Percentiles rank a stretch among this genome's conserved stretches.
phyloP scores from a whole-genome alignment of 768 basidiomycete genomes.

The Xerocomellus chrysenteron region DNA sequence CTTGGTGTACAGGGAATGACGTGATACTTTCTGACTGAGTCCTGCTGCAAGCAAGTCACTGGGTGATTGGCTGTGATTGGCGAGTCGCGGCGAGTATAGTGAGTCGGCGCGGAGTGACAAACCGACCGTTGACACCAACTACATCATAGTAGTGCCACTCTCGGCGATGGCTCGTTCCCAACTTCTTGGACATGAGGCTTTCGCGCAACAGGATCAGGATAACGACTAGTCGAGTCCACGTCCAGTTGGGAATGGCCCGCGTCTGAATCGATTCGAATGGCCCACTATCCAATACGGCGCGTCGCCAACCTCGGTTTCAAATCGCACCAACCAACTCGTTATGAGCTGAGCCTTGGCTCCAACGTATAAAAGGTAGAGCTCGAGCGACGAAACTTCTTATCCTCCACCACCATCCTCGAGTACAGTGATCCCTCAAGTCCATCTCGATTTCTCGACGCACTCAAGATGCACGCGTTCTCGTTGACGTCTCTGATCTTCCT shows the following conservation, averaged over 20 bases:
- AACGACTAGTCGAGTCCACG: not conserved
- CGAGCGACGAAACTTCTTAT: not conserved
- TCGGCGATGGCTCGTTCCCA: not conserved
- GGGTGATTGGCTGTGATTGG: too few species aligned
- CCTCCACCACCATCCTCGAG: not conserved
- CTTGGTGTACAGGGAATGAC: too few species aligned
- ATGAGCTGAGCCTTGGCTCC: not conserved
- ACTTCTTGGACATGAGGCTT: not conserved
- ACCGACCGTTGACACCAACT: not conserved
- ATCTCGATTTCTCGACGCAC: slow-evolving; percentile 5
- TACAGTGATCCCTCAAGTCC: slow-evolving; percentile 17
- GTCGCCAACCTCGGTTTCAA: slow-evolving; percentile 3
- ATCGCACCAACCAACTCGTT: not conserved
- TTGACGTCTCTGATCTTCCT: slow-evolving; percentile 11
- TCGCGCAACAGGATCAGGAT: not conserved
- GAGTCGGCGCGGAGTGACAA: slow-evolving; percentile 8
- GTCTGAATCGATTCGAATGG: not conserved
- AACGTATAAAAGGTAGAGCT: slow-evolving; percentile 12
- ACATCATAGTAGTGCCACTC: not conserved
- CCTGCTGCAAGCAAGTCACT: too few species aligned
- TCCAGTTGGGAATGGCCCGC: not conserved
- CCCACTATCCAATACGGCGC: not conserved
- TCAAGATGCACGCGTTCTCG: slow-evolving; percentile 23
- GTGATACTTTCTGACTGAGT: too few species aligned
- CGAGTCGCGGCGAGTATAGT: too few species aligned